Percentiles rank a stretch among this genome's conserved stretches.
These are phyloP conservation scores for Aquilaria malaccensis DNA, from an alignment of 345 rosid genomes.

Conservation along the genomic window DNA sequence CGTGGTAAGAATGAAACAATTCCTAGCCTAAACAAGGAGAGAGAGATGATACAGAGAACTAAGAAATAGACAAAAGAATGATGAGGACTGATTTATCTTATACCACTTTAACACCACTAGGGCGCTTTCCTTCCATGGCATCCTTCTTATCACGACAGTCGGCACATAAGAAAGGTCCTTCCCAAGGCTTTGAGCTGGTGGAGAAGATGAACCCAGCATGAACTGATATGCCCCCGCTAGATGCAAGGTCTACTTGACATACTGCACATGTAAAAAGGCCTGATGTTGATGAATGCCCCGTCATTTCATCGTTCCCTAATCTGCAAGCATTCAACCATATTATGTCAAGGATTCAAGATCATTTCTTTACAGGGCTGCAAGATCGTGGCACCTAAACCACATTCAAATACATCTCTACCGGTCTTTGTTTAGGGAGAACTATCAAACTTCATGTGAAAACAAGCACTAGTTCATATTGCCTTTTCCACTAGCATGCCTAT, in stretches of 20 bases:
- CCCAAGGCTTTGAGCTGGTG: constrained; percentile 71
- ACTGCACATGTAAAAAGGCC: constrained; percentile 73
- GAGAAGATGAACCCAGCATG: constrained; percentile 79
- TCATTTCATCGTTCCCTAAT: constrained; percentile 43
- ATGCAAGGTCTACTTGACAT: constrained; percentile 77
- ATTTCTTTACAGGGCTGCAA: too few species aligned
- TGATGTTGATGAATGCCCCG: constrained; percentile 38
- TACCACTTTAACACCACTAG: constrained; percentile 62
- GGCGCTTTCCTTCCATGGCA: constrained; percentile 95
- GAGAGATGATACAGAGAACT: neutral
- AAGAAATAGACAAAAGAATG: constrained; percentile 27
- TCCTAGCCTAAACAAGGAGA: constrained; percentile 16
- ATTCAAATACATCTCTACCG: too few species aligned
- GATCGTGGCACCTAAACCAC: neutral
- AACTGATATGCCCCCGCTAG: constrained; percentile 74
- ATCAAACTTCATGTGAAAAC: too few species aligned
- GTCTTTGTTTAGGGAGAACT: too few species aligned
- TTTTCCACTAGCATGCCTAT: too few species aligned
- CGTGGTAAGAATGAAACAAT: constrained; percentile 14
- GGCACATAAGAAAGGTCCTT: constrained; percentile 83
- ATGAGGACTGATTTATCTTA: constrained; percentile 13
- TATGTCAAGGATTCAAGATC: too few species aligned
- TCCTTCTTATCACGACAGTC: constrained; percentile 79
- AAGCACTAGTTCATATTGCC: too few species aligned
- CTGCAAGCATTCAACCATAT: constrained; percentile 27